A percentile compares a stretch with the other conserved stretches of the same genome.
phyloP scores from a whole-genome alignment of 352 stramenopile species.

The Phytopythium helicoides region DNA sequence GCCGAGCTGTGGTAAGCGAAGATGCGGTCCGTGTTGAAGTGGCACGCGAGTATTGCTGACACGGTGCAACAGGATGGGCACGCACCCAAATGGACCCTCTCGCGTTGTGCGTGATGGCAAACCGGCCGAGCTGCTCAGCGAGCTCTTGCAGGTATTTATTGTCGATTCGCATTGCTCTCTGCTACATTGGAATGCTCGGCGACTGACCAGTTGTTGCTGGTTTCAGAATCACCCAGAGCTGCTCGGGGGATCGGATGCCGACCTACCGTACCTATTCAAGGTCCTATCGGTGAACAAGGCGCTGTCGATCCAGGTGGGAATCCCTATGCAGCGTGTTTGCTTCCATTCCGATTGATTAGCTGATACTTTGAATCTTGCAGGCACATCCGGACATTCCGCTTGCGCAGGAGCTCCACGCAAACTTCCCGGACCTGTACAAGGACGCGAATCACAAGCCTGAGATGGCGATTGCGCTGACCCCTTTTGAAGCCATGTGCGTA shows the following conservation, averaged over 20 bases:
- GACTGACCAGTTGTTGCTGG: constrained; percentile 5
- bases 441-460: constrained; percentile 99
- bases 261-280: constrained; percentile 99
- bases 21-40: not conserved
- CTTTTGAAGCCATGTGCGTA: constrained; percentile 92
- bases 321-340: no score
- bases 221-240: constrained; percentile 35
- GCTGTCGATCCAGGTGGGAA: constrained; percentile 93
- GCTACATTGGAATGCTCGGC: not conserved
- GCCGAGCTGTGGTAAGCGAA: constrained; percentile 85
- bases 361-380: constrained; percentile 7
- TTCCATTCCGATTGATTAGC: no score
- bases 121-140: constrained; percentile 55
- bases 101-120: constrained; percentile 49
- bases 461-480: constrained; percentile 98
- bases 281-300: constrained; percentile 97
- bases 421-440: constrained; percentile 94
- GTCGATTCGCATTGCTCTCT: not conserved
- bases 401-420: constrained; percentile 75
- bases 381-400: constrained; percentile 84
- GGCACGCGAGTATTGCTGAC: not conserved
- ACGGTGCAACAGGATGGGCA: constrained; percentile 83
- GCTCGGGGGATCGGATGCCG: constrained; percentile 36
- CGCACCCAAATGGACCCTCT: constrained; percentile 91
- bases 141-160: constrained; percentile 53